Base-by-base conservation (phyloP, 2,329 filamentous ascomycete species). In the Didymella glomerata region DNA sequence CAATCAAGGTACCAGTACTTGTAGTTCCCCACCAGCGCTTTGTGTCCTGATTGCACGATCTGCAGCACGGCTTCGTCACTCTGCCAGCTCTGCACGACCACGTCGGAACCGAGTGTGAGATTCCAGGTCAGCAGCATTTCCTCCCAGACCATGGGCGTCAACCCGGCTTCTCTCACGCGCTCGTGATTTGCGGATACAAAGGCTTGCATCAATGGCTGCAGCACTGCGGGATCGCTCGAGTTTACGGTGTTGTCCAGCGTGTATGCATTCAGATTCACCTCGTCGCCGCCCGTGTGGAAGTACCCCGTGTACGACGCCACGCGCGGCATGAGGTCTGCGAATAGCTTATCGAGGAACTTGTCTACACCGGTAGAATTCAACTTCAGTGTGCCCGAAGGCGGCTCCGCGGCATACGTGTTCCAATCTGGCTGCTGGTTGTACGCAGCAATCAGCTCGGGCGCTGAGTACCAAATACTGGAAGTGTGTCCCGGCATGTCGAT, bases 261-360 rank as follows among this genome's bases (percentile, higher is more conserved):
- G 71, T 92, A 93, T 51, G 88, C 86, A 68, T 93, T 89, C 61
- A 82, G 83, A 76, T 95, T 94, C 61, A 96, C 87, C 80, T 96
- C 93, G 70, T 96, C 93, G 54, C 93, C 93, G 44, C 93, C 93
- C 1, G 90, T 90, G 78, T 96, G 92, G 81, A 94, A 96, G 78
- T 94, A 86, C 7, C 86, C 80, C 2, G 89, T 83, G 75, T 91
- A 92, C 0, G 88, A 87, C 11, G 34, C 47, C 0, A 75, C 60
- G 9, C 75, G 63, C 14, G 92, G 92, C 52, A 96, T 80, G 24
- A 96, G 73, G 71, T 96, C 93, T n/a, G 83, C 82, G 67, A 92
- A 89, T 14, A 96, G 78, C 36, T 77, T 88, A 56, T 90, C 85
- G 11, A 96, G 76, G 75, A 96, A 96, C 1, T 83, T 78, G 67